phyloP scores from a whole-genome alignment of 2,329 filamentous ascomycete species.

The Elsinoe perseae region DNA sequence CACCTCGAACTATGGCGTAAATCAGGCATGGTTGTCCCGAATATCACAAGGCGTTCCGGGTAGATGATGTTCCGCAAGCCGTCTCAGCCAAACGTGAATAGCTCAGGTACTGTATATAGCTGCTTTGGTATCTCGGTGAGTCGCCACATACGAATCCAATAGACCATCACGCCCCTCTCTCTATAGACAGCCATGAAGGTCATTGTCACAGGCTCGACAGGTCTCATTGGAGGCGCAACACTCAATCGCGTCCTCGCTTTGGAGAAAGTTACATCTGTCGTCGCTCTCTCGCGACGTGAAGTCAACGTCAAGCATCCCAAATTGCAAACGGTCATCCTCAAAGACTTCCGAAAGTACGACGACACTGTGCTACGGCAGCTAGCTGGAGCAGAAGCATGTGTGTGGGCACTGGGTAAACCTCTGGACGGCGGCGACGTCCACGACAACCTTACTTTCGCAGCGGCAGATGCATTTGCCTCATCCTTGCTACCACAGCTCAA shows the following conservation, averaged over 20 bases:
- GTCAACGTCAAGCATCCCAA: slow-evolving; percentile 43
- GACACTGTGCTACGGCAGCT: slow-evolving; percentile 33
- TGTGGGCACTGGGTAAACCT: slow-evolving; percentile 32
- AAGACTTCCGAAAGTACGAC: slow-evolving; percentile 48
- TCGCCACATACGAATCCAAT: neutral
- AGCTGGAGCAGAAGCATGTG: slow-evolving; percentile 35
- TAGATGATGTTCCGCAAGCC: neutral
- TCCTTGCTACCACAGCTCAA: slow-evolving; percentile 19
- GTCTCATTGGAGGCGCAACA: slow-evolving; percentile 46
- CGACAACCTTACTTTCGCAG: slow-evolving; percentile 30
- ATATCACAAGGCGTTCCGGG: neutral
- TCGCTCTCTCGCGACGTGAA: slow-evolving; percentile 45
- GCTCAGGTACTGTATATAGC: no score
- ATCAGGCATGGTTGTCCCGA: neutral
- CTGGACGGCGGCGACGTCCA: slow-evolving; percentile 27
- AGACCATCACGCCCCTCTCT: neutral
- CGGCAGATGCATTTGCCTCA: slow-evolving; percentile 27
- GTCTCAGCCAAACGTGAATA: no score
- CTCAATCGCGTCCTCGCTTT: slow-evolving; percentile 43
- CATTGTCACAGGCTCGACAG: slow-evolving; percentile 50
- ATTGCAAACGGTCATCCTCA: slow-evolving; percentile 42
- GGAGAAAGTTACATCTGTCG: slow-evolving; percentile 42
- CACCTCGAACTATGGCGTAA: no score
- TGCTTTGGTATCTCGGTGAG: neutral
- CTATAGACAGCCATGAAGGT: slow-evolving; percentile 47